Percentiles rank a stretch among this genome's conserved stretches.
These are phyloP conservation scores for Centella asiatica DNA, from an alignment of 129 eudicot genomes.

Conservation along the genomic window DNA sequence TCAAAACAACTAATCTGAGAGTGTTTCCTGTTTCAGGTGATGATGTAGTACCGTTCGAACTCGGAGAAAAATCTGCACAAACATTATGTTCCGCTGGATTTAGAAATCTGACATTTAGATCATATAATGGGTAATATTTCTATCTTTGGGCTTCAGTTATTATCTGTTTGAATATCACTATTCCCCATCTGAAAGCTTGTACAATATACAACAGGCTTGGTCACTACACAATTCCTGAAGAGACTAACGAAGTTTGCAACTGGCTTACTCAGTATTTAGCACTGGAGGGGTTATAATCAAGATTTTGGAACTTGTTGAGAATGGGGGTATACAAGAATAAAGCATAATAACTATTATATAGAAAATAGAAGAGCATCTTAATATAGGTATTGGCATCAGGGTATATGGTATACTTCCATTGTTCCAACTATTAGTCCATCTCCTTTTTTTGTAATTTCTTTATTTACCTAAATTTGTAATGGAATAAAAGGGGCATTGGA, in stretches of 20 bases:
- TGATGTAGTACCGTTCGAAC: constrained; percentile 64
- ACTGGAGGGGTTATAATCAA: constrained; percentile 32
- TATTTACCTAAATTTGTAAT: neutral
- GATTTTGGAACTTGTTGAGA: neutral
- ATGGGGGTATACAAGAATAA: constrained; percentile 8
- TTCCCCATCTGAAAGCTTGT: neutral
- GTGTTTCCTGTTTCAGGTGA: constrained; percentile 50
- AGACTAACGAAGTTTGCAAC: constrained; percentile 54
- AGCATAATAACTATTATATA: too few relatives aligned
- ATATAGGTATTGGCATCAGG: constrained; percentile 2
- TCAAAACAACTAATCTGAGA: neutral
- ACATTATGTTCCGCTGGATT: constrained; percentile 62
- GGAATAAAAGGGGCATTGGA: too few relatives aligned
- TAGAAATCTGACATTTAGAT: constrained; percentile 43
- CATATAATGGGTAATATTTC: constrained; percentile 51
- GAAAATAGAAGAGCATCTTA: constrained; percentile 1
- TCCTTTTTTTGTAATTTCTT: neutral
- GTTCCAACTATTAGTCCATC: neutral
- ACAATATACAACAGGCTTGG: constrained; percentile 52
- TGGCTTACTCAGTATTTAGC: constrained; percentile 49
- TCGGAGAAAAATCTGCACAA: constrained; percentile 62
- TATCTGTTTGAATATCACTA: too few relatives aligned
- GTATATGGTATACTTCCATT: constrained; percentile 9
- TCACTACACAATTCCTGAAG: constrained; percentile 65
- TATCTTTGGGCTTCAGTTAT: constrained; percentile 1